Evolutionary conservation across 352 stramenopile genomes (phyloP).

Genomic region (Phytophthora multivora): DNA sequence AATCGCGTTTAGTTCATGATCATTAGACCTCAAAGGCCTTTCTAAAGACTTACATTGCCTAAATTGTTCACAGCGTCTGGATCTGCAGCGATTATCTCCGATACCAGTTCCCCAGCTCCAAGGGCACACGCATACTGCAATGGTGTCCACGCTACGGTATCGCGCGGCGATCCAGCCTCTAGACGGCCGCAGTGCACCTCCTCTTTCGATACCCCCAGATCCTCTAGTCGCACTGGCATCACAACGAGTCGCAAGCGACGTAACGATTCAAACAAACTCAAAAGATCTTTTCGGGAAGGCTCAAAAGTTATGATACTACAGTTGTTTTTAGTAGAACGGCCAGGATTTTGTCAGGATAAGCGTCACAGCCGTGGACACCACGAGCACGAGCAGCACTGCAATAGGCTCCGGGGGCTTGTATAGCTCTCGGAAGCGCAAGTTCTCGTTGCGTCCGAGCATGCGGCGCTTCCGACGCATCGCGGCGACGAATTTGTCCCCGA

Average conservation of each 20-base stretch:
- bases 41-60: constrained; percentile 21
- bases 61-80: constrained; percentile 22
- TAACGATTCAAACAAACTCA: background rate
- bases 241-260: constrained; percentile 21
- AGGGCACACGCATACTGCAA: constrained; percentile 80
- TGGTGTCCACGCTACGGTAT: constrained; percentile 67
- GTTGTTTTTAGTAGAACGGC: constrained; percentile 73
- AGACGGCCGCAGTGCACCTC: constrained; percentile 29
- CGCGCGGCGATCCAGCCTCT: constrained; percentile 62
- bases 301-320: too few relatives aligned
- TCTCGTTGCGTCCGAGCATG: constrained; percentile 70
- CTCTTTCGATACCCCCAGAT: constrained; percentile 43
- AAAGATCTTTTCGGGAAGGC: too few relatives aligned
- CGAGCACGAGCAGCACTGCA: constrained; percentile 56
- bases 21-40: too few relatives aligned
- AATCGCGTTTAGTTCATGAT: too few relatives aligned
- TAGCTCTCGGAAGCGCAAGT: constrained; percentile 77
- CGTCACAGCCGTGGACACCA: constrained; percentile 63
- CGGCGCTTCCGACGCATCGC: constrained; percentile 66
- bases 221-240: constrained; percentile 30
- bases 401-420: constrained; percentile 72
- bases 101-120: constrained; percentile 53
- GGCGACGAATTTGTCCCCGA: constrained; percentile 45
- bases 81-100: constrained; percentile 35
- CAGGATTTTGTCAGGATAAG: constrained; percentile 80